phyloP scores from a whole-genome alignment of 106 monocot species.

The Gastrodia elata region DNA sequence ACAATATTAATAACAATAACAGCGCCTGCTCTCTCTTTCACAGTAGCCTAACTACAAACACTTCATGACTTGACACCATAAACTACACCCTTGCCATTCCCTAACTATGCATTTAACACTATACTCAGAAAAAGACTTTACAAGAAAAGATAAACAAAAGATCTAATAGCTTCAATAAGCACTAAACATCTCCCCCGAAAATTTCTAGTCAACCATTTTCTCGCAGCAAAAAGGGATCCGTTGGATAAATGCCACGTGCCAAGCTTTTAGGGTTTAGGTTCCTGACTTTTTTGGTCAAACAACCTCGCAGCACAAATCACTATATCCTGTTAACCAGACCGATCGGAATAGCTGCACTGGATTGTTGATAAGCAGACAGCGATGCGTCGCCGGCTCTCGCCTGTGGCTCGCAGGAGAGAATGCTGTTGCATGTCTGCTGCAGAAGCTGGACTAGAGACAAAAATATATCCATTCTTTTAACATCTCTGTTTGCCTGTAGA shows the following conservation, averaged over 20 bases:
- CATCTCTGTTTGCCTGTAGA: slow-evolving; percentile 62
- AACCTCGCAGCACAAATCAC: neutral
- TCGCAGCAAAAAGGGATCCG: neutral
- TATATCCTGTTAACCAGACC: neutral
- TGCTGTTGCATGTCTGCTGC: slow-evolving; percentile 36
- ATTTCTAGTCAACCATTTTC: neutral
- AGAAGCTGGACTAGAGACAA: slow-evolving; percentile 77
- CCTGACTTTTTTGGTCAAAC: neutral
- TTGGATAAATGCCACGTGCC: neutral
- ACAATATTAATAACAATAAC: neutral
- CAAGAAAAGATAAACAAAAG: neutral
- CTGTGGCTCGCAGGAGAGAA: slow-evolving; percentile 6
- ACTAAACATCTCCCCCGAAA: neutral
- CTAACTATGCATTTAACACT: neutral
- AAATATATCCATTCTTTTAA: slow-evolving; percentile 96
- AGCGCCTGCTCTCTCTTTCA: neutral
- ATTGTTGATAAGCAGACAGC: neutral
- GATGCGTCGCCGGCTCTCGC: neutral
- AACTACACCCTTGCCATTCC: neutral
- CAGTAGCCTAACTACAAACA: neutral
- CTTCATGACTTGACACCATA: neutral
- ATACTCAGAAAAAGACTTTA: neutral
- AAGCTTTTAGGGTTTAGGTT: neutral
- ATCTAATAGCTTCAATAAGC: neutral
- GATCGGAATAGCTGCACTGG: neutral